Conservation (phyloP, 169 alveolate genomes). For the Plasmodium cynomolgi region DNA sequence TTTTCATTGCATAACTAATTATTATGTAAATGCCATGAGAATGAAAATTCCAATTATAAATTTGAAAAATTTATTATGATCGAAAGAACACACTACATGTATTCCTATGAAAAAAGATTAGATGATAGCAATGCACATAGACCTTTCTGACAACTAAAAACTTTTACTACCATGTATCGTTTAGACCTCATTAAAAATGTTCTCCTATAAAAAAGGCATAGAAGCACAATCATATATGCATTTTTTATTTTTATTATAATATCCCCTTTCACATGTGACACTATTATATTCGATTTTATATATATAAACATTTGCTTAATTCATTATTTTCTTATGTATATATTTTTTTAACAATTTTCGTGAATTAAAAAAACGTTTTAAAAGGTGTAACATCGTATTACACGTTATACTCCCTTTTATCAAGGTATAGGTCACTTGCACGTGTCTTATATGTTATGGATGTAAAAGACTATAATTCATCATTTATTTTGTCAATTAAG, state of each 20-base stretch:
- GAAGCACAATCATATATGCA: not conserved
- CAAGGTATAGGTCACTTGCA: not conserved
- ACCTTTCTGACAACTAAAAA: not conserved
- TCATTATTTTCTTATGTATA: not conserved
- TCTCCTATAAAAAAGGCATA: not conserved
- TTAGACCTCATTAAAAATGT: not conserved
- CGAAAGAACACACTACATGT: not conserved
- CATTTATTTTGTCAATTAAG: conserved; percentile 1
- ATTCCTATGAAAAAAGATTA: not conserved
- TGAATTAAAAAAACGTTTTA: not conserved
- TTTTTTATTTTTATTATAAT: not conserved
- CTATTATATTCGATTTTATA: not conserved
- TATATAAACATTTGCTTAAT: not conserved
- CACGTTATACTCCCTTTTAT: not conserved
- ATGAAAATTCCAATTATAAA: not conserved
- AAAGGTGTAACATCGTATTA: not conserved
- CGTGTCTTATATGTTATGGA: not conserved
- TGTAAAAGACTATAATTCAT: not conserved
- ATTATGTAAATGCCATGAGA: not conserved
- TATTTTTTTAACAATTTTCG: not conserved
- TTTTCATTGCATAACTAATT: not conserved
- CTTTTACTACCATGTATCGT: not conserved
- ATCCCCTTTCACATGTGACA: not conserved
- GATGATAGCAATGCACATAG: not conserved
- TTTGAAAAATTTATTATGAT: not conserved